Evolutionary conservation across 371 early-diverging fungal genomes (phyloP), one percentile per base, ranked within the genome.

Genomic region (Mortierella sp.): DNA sequence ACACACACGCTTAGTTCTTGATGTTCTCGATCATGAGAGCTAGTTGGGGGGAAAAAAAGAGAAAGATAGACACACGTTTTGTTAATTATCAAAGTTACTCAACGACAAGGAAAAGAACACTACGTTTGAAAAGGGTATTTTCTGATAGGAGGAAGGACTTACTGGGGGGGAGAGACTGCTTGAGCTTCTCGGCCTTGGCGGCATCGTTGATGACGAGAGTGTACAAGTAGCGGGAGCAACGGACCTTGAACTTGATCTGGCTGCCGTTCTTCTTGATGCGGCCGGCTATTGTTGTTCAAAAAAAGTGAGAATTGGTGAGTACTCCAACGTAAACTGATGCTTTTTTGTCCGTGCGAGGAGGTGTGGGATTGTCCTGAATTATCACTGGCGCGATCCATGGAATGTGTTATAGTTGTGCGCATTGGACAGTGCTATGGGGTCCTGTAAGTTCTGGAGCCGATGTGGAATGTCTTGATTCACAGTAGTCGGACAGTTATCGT

Each of bases 211-310:
- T 96, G 77, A 96, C 95, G 80, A 99, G 94, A 80, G 99, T 99
- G 96, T 98, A 98, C 84, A 99, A 94, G 94, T 97, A 98, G 88
- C 94, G 94, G 76, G 98, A 96, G 95, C 98, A 97, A 88, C 99
- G 95, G 87, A 98, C 96, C 97, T 99, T 99, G 96, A 99, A 98
- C 95, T 99, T 99, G 96, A 93, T 92, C 88, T 94, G 90, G 88
- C 92, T 93, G 88, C 95, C 96, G 94, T 96, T 98, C 96, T 98
- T 98, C 97, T 98, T 98, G 93, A 99, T 95, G 89, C 94, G 95
- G 86, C 97, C 96, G 87, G 96, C 95, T 96, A 77, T 40, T 40
- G 6, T 40, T 40, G 6, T 40, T 40, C 43, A 40, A 40, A 40
- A 40, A 1, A 34, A 19, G 8, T 16, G 5, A 16, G 14, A 11